These are phyloP conservation scores for Dictyostelium intermedium DNA, from an alignment of 78 protist species.

Conservation along the genomic window DNA sequence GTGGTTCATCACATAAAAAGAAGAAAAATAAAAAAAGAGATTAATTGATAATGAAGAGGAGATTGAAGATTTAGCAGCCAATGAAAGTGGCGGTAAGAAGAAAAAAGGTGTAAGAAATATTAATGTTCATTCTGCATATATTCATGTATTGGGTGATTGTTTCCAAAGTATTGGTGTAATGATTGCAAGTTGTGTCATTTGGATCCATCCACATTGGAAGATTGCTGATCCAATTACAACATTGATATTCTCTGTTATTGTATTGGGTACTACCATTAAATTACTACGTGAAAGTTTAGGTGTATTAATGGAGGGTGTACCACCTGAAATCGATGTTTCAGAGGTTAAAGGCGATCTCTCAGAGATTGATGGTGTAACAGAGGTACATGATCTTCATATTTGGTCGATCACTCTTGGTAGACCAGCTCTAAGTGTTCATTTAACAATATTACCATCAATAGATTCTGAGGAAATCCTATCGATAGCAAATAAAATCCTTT, in stretches of 20 bases:
- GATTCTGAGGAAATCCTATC: constrained; percentile 32
- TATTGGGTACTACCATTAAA: constrained; percentile 68
- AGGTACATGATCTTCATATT: constrained; percentile 91
- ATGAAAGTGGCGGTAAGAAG: neutral
- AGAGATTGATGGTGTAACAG: constrained; percentile 54
- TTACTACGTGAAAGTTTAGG: constrained; percentile 48
- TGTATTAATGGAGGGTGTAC: constrained; percentile 85
- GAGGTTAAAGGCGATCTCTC: constrained; percentile 29
- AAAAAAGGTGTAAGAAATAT: constrained; percentile 18
- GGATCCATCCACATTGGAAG: constrained; percentile 80
- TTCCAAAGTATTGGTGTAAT: constrained; percentile 89
- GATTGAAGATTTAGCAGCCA: neutral
- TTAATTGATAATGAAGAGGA: neutral
- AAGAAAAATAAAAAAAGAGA: neutral
- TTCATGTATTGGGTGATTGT: constrained; percentile 91
- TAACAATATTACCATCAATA: constrained; percentile 14
- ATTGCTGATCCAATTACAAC: constrained; percentile 90
- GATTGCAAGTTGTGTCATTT: constrained; percentile 82
- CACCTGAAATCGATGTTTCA: constrained; percentile 23
- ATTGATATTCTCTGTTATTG: constrained; percentile 83
- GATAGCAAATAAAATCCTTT: constrained; percentile 39
- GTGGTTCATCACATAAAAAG: neutral
- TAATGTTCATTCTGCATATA: constrained; percentile 85
- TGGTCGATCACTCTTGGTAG: constrained; percentile 86
- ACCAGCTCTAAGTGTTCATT: constrained; percentile 77